Percentiles rank a stretch among this genome's conserved stretches.
These are phyloP conservation scores for Bacidia rubella DNA, from an alignment of 495 filamentous ascomycete genomes.

Conservation along the genomic window DNA sequence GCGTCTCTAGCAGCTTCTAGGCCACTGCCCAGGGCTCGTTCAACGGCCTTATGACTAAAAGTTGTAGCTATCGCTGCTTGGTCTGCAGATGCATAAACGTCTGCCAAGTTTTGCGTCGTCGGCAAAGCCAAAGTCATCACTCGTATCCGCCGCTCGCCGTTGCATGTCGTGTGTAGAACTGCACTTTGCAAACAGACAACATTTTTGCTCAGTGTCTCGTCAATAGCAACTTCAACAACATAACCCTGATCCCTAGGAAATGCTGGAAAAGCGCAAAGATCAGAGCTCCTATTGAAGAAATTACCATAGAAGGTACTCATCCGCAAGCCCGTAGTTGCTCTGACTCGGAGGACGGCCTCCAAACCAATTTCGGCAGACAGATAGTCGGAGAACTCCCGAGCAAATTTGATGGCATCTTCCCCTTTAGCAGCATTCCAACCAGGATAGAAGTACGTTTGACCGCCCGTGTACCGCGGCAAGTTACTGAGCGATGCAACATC, in stretches of 20 bases:
- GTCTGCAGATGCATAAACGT: conserved; percentile 89
- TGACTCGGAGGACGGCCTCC: conserved; percentile 88
- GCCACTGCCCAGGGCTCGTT: conserved; percentile 70
- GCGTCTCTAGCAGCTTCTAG: conserved; percentile 83
- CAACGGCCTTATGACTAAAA: conserved; percentile 96
- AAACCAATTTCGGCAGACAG: conserved; percentile 90
- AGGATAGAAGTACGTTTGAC: conserved; percentile 97
- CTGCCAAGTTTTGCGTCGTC: conserved; percentile 77
- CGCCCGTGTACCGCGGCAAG: conserved; percentile 87
- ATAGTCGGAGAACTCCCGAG: conserved; percentile 89
- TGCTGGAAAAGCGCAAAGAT: conserved; percentile 93
- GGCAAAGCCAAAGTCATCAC: conserved; percentile 89
- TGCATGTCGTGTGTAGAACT: conserved; percentile 94
- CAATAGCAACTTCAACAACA: conserved; percentile 97
- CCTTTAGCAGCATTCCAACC: conserved; percentile 88
- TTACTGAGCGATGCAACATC: conserved; percentile 94
- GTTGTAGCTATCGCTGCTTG: conserved; percentile 85
- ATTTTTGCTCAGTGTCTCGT: conserved; percentile 86
- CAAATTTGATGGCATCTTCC: conserved; percentile 96
- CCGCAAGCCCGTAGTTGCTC: conserved; percentile 84
- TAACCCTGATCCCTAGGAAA: conserved; percentile 96
- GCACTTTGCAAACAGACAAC: conserved; percentile 93
- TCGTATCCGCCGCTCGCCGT: conserved; percentile 85
- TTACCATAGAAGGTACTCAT: conserved; percentile 99
- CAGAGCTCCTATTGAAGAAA: conserved; percentile 95